Evolutionary conservation across 2,329 filamentous ascomycete species (phyloP).

Genomic region (Epichloe scottii): DNA sequence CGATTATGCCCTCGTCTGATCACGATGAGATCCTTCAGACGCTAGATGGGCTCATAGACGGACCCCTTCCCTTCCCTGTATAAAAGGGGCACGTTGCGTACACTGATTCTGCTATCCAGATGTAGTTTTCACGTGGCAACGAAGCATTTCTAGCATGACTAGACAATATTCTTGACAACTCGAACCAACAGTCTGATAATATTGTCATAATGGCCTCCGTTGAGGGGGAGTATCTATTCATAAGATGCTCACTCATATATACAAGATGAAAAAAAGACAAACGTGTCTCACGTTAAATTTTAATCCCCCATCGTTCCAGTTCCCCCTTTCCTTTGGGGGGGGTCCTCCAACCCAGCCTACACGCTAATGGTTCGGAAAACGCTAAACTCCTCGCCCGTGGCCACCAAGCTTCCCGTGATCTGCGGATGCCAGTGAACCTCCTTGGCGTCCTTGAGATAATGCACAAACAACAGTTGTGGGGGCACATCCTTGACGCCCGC

Average conservation of each 20-base stretch:
- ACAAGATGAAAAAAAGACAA: not conserved
- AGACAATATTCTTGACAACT: too few species aligned
- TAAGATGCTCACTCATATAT: conserved; percentile 1
- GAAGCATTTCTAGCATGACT: too few species aligned
- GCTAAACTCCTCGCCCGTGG: conserved; percentile 82
- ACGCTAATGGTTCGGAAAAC: conserved; percentile 78
- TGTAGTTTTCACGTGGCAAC: too few species aligned
- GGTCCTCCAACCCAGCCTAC: conserved; percentile 23
- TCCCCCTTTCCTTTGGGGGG: too few species aligned
- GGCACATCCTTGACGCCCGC: conserved; percentile 82
- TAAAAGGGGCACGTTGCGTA: conserved; percentile 11
- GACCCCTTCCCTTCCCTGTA: conserved; percentile 11
- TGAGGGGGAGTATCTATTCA: not conserved
- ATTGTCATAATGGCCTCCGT: conserved; percentile 7
- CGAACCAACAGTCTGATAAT: too few species aligned
- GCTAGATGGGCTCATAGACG: too few species aligned
- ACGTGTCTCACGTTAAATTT: too few species aligned
- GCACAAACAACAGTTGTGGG: conserved; percentile 88
- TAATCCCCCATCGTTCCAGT: not conserved
- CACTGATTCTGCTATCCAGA: too few species aligned
- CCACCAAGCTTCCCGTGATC: conserved; percentile 79
- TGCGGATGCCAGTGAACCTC: conserved; percentile 97
- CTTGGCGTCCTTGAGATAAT: conserved; percentile 91
- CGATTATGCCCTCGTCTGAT: conserved; percentile 10
- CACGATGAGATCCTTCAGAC: too few species aligned